Percentiles rank a stretch among this genome's conserved stretches.
Evolutionary conservation across 2,329 filamentous ascomycete genomes (phyloP).

Genomic region (Fusarium tjaetaba): DNA sequence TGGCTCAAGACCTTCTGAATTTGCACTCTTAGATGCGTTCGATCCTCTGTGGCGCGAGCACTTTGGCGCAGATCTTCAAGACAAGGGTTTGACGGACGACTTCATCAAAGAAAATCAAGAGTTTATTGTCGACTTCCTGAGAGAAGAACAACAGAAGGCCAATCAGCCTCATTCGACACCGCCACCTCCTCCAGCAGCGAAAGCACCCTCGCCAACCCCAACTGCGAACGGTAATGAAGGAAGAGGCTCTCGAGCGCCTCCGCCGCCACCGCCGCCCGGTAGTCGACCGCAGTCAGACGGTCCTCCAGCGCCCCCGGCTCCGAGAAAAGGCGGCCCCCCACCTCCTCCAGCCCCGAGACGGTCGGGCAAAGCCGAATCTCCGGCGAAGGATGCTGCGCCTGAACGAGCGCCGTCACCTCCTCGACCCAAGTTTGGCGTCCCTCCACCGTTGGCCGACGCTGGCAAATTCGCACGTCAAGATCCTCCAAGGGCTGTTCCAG

Average conservation of each 20-base stretch:
- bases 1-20: conserved; percentile 59
- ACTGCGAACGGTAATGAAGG: conserved; percentile 47
- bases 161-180: conserved; percentile 37
- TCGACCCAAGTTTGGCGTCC: conserved; percentile 79
- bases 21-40: conserved; percentile 70
- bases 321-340: conserved; percentile 45
- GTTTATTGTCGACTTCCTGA: conserved; percentile 73
- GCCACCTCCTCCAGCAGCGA: conserved; percentile 40
- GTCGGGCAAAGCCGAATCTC: conserved; percentile 61
- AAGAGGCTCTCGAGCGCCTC: conserved; percentile 48
- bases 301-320: conserved; percentile 46
- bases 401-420: conserved; percentile 77
- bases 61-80: conserved; percentile 70
- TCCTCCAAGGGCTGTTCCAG: conserved; percentile 41
- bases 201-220: conserved; percentile 44
- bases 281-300: conserved; percentile 38
- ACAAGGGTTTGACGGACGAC: conserved; percentile 72
- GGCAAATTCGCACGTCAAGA: conserved; percentile 80
- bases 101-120: conserved; percentile 75
- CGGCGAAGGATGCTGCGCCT: conserved; percentile 53
- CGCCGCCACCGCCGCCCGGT: conserved; percentile 51
- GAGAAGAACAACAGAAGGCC: conserved; percentile 62
- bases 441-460: conserved; percentile 88
- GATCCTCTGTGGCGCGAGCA: conserved; percentile 72
- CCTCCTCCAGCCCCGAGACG: conserved; percentile 64